These are phyloP conservation scores for Globisporangium spinosum DNA, from an alignment of 352 stramenopile genomes.

Conservation along the genomic window DNA sequence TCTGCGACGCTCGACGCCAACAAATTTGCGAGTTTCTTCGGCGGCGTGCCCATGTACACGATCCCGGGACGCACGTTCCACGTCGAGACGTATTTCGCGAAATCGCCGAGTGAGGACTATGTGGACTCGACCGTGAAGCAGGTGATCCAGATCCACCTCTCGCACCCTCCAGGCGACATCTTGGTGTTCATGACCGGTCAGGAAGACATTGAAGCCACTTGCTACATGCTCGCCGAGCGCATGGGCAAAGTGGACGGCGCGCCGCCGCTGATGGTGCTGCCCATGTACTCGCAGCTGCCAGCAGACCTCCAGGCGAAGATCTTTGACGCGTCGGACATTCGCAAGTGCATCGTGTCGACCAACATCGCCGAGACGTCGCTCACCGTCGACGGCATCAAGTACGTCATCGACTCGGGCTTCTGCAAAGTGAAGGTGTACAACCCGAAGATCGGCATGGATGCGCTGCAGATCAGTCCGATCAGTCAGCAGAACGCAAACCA, in stretches of 20 bases:
- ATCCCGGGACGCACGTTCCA: constrained; percentile 92
- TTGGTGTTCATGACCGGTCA: constrained; percentile 99
- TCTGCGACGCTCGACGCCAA: constrained; percentile 97
- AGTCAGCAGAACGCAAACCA: constrained; percentile 98
- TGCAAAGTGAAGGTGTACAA: constrained; percentile 99
- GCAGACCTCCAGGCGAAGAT: constrained; percentile 98
- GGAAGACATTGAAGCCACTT: constrained; percentile 98
- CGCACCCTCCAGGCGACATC: constrained; percentile 95
- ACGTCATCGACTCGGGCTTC: constrained; percentile 97
- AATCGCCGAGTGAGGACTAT: constrained; percentile 96
- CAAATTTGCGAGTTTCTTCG: constrained; percentile 97
- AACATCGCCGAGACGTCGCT: constrained; percentile 98
- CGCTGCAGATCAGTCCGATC: constrained; percentile 94
- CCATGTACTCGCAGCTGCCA: constrained; percentile 99
- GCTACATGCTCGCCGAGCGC: constrained; percentile 93
- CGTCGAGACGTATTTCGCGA: constrained; percentile 87
- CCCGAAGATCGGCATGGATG: constrained; percentile 98
- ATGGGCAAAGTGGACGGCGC: constrained; percentile 92
- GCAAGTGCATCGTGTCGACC: constrained; percentile 97
- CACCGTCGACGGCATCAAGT: constrained; percentile 96
- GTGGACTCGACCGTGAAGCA: constrained; percentile 98
- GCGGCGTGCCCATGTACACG: constrained; percentile 95
- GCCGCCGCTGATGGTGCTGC: constrained; percentile 94
- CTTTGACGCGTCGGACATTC: constrained; percentile 92
- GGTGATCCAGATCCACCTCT: constrained; percentile 98